These are phyloP conservation scores for Pseudocohnilembus persalinus DNA, from an alignment of 169 alveolate genomes.

Conservation along the genomic window DNA sequence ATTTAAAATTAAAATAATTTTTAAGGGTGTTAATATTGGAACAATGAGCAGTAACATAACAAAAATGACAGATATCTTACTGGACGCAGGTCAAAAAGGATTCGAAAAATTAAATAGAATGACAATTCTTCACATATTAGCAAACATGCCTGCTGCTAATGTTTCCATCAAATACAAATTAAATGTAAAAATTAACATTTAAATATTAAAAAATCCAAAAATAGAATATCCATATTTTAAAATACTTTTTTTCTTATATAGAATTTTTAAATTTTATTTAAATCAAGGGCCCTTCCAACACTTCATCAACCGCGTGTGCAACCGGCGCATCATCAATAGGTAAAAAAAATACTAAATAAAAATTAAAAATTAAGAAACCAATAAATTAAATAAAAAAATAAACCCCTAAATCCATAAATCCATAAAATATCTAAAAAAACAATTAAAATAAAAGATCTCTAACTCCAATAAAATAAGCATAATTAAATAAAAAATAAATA, in stretches of 20 bases:
- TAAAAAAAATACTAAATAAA: too few species aligned
- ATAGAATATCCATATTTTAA: background rate
- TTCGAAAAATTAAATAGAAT: constrained; percentile 27
- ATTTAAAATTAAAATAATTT: too few species aligned
- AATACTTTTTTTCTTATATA: background rate
- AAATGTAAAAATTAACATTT: background rate
- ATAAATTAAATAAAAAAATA: too few species aligned
- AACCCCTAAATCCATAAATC: too few species aligned
- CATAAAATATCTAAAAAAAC: too few species aligned
- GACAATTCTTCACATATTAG: constrained; percentile 35
- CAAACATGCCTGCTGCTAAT: constrained; percentile 45
- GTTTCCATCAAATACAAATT: constrained; percentile 32
- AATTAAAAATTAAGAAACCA: too few species aligned
- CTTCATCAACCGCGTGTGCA: constrained; percentile 78
- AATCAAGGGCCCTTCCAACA: constrained; percentile 33
- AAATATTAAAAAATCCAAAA: background rate
- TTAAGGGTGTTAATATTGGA: constrained; percentile 41
- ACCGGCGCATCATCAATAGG: constrained; percentile 81
- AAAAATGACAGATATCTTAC: constrained; percentile 36
- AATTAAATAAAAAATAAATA: too few species aligned
- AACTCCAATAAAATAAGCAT: too few species aligned
- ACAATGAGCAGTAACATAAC: constrained; percentile 45
- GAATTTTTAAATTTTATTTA: background rate
- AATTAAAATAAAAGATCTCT: too few species aligned
- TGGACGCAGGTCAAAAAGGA: constrained; percentile 34